Evolutionary conservation across 2,329 filamentous ascomycete species (phyloP), one percentile per base, ranked within the genome.

Genomic region (Ceratocystis cubensis): DNA sequence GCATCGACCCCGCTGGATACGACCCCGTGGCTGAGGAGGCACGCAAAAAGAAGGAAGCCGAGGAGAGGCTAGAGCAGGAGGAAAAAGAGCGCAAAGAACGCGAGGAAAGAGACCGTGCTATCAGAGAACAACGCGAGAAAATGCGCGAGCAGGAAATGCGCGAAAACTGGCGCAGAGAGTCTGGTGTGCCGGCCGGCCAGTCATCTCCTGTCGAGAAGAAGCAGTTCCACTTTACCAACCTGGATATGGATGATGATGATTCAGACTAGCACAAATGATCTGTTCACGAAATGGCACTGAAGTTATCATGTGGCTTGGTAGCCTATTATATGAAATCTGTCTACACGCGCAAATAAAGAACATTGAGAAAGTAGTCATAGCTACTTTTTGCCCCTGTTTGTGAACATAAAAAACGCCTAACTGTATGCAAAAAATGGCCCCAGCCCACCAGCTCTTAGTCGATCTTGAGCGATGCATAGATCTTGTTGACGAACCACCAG

Each of bases 391-490:
- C 4, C 13, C 53, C 53, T n/a, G 28, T 8, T 28, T 50, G 17
- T n/a, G 20, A 37, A 33, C 25, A 57, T 57, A 15, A 10, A 13
- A 57, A 57, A 57, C 28, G 28, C 53, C 53, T 33, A 17, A 5
- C 33, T 57, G 25, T 57, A 57, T 33, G 28, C 61, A 37, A 62
- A 28, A 41, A 64, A 45, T 25, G 20, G 6, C 6, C 22, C 28
- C 13, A 37, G 15, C 50, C 20, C 44, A 33, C 22, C 22, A 25
- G 50, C 6, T 4, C 57, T 75, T 78, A 99, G 75, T 99, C 94
- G 70, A 99, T 91, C 81, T 99, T 99, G 79, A 99, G 96, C n/a
- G 92, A 96, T 28, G 85, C 80, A 76, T 99, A 99, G 69, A 99
- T 99, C 75, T 89, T 93, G 71, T 89, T 85, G 65, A 96, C 88